Conservation (phyloP, 1,139 yeast species). For the Taphrina communis region DNA sequence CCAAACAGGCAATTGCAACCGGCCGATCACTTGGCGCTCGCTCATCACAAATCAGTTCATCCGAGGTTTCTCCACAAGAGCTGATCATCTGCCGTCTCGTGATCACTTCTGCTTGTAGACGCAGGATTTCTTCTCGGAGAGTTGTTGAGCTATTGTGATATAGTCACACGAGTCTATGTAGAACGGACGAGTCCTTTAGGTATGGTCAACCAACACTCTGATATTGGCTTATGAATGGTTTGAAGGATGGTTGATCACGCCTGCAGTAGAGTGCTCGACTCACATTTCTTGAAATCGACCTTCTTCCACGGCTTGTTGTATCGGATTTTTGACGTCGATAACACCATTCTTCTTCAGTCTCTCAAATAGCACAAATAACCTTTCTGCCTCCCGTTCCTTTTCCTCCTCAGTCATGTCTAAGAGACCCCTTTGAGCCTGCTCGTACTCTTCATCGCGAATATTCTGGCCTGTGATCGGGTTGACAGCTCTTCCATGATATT, state of each 20-base stretch:
- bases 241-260: no score
- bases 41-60: neutral
- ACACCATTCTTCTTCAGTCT: constrained; percentile 56
- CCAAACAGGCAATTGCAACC: neutral
- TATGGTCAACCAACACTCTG: no score
- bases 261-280: no score
- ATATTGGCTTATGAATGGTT: no score
- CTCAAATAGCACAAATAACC: constrained; percentile 59
- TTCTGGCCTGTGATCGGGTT: constrained; percentile 51
- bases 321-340: constrained; percentile 56
- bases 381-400: constrained; percentile 62
- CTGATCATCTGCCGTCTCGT: neutral
- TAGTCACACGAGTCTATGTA: no score
- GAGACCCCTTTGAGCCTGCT: constrained; percentile 44
- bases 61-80: neutral
- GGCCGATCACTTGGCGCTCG: neutral
- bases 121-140: no score
- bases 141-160: no score
- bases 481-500: constrained; percentile 36
- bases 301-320: constrained; percentile 48
- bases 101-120: neutral
- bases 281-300: constrained; percentile 46
- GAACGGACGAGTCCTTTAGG: no score
- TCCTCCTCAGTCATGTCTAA: constrained; percentile 59
- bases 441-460: constrained; percentile 42